phyloP scores from a whole-genome alignment of 257 asterid species.

The Orobanche coerulescens region DNA sequence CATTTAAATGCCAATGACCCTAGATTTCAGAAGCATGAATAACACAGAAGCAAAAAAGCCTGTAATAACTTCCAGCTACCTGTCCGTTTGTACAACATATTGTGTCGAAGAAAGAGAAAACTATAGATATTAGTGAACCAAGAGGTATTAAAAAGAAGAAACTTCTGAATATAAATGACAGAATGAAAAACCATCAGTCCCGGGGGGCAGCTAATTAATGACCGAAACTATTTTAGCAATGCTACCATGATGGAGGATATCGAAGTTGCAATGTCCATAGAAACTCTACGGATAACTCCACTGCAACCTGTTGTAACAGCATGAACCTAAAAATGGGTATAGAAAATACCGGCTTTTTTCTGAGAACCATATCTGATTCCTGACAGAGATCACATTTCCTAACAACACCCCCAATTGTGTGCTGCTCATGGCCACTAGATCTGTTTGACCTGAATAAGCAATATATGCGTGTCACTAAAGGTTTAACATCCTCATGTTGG shows the following conservation, averaged over 20 bases:
- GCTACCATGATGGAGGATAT: constrained; percentile 9
- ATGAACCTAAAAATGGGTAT: constrained; percentile 18
- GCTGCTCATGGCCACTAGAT: constrained; percentile 47
- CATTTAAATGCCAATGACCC: constrained; percentile 5
- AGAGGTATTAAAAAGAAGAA: background rate
- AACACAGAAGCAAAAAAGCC: constrained; percentile 12
- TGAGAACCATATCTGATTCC: constrained; percentile 86
- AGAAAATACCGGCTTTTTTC: constrained; percentile 67
- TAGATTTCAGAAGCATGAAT: constrained; percentile 8
- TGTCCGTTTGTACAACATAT: background rate
- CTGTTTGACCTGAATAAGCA: constrained; percentile 65
- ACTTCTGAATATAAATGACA: constrained; percentile 1
- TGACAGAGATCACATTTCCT: constrained; percentile 72
- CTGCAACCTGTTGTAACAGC: background rate
- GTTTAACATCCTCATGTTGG: background rate
- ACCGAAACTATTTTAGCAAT: constrained; percentile 9
- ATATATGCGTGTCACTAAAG: constrained; percentile 19
- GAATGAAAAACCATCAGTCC: constrained; percentile 11
- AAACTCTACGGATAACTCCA: constrained; percentile 1
- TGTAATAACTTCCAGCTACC: constrained; percentile 11
- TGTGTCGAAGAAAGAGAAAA: background rate
- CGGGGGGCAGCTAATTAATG: background rate
- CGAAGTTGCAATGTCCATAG: background rate
- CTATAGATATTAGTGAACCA: background rate
- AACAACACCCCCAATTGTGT: constrained; percentile 55